A percentile compares a stretch with the other conserved stretches of the same genome.
Evolutionary conservation across 768 basidiomycete species (phyloP).

Genomic region (Termitomyces sp.): DNA sequence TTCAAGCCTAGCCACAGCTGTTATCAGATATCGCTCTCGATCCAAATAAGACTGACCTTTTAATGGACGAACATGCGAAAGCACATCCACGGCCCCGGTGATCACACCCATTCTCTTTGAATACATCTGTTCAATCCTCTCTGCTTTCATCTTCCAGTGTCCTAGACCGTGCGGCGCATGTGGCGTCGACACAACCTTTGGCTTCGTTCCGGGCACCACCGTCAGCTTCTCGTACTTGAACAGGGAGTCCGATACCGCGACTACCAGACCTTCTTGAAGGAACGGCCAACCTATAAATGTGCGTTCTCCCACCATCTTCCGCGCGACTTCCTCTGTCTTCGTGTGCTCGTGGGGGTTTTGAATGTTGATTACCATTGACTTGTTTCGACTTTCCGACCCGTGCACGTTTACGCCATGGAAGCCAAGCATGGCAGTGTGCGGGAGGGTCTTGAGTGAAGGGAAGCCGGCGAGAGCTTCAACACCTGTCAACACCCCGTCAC

Average conservation of each 20-base stretch:
- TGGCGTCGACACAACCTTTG: constrained; percentile 63
- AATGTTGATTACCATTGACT: constrained; percentile 89
- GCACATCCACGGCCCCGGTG: constrained; percentile 71
- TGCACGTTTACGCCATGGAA: constrained; percentile 93
- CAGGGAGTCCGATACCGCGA: constrained; percentile 78
- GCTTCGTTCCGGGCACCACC: constrained; percentile 42
- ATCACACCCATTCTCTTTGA: constrained; percentile 88
- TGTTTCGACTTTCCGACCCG: constrained; percentile 83
- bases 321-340: constrained; percentile 70
- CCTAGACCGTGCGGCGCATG: constrained; percentile 65
- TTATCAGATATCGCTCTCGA: not conserved
- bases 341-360: constrained; percentile 64
- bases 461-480: constrained; percentile 88
- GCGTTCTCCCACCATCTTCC: constrained; percentile 67
- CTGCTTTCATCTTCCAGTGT: constrained; percentile 77
- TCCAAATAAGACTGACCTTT: constrained; percentile 54
- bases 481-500: constrained; percentile 86
- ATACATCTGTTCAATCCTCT: constrained; percentile 76
- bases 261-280: constrained; percentile 86
- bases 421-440: constrained; percentile 68
- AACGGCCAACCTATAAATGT: constrained; percentile 92
- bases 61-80: constrained; percentile 86
- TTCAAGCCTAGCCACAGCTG: constrained; percentile 63
- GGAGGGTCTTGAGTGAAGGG: constrained; percentile 90
- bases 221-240: constrained; percentile 79